Percentiles rank a stretch among this genome's conserved stretches.
Evolutionary conservation across 177 flowering plant species (phyloP).

Genomic region (Telopea speciosissima): DNA sequence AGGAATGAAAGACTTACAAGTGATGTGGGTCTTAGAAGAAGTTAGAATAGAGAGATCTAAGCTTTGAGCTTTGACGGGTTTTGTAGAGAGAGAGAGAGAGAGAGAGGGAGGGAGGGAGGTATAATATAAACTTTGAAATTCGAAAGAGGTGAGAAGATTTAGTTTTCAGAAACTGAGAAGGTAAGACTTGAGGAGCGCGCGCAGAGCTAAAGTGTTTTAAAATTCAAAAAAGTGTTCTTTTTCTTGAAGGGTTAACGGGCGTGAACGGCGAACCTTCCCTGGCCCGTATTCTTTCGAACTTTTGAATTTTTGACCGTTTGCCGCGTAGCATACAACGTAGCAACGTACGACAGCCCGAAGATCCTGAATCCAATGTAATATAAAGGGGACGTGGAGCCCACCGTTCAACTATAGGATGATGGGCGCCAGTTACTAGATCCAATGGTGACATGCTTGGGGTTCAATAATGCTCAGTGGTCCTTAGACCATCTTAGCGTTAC

Average conservation of each 20-base stretch:
- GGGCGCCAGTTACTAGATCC: neutral
- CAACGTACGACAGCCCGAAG: too few relatives aligned
- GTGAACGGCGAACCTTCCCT: neutral
- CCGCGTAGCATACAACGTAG: neutral
- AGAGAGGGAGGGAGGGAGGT: neutral
- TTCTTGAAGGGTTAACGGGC: neutral
- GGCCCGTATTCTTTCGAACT: conserved; percentile 3
- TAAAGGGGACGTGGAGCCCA: too few relatives aligned
- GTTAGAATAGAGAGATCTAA: neutral
- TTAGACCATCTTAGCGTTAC: too few relatives aligned
- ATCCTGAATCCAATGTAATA: too few relatives aligned
- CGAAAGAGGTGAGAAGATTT: neutral
- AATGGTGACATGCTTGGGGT: neutral
- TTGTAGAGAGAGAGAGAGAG: neutral
- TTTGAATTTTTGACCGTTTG: neutral
- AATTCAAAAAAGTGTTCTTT: conserved; percentile 2
- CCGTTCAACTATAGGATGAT: neutral
- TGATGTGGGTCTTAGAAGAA: neutral
- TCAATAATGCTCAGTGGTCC: too few relatives aligned
- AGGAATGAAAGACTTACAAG: neutral
- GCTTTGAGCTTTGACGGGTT: neutral
- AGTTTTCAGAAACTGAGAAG: neutral
- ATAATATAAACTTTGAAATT: neutral
- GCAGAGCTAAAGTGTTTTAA: neutral
- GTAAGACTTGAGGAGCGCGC: neutral